A percentile compares a stretch with the other conserved stretches of the same genome.
phyloP scores from a whole-genome alignment of 352 stramenopile genomes.

The Globisporangium spiculum region DNA sequence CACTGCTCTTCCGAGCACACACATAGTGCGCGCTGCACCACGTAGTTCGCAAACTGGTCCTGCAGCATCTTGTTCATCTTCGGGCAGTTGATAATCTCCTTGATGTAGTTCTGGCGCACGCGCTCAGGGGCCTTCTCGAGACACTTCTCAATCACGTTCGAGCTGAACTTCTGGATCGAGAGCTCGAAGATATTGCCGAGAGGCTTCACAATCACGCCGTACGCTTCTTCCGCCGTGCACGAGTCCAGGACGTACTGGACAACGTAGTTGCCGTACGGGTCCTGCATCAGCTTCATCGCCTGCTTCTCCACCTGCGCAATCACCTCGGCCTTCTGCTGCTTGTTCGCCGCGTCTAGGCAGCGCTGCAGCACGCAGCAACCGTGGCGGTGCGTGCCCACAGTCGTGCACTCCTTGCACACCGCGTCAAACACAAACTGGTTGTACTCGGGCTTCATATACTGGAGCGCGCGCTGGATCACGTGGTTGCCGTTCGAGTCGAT shows the following conservation, averaged over 20 bases:
- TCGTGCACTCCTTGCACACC: conserved; percentile 93
- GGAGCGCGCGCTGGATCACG: conserved; percentile 96
- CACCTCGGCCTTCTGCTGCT: conserved; percentile 84
- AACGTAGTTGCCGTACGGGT: conserved; percentile 92
- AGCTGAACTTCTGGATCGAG: conserved; percentile 98
- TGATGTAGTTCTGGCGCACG: conserved; percentile 71
- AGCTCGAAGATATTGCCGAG: conserved; percentile 93
- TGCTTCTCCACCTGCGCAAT: conserved; percentile 95
- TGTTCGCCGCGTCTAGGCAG: conserved; percentile 92
- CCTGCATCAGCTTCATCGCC: conserved; percentile 95
- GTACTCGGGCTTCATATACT: conserved; percentile 93
- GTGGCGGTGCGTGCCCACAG: conserved; percentile 96
- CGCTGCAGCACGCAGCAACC: conserved; percentile 97
- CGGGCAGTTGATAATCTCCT: conserved; percentile 69
- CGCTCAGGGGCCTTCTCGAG: conserved; percentile 90
- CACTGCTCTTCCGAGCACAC: conserved; percentile 94
- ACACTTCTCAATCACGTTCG: conserved; percentile 99
- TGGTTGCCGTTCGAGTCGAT: conserved; percentile 98
- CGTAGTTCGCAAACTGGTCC: conserved; percentile 99
- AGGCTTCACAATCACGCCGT: conserved; percentile 78
- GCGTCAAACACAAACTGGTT: conserved; percentile 97
- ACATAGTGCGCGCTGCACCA: conserved; percentile 95
- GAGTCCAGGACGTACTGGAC: conserved; percentile 91
- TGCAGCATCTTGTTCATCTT: conserved; percentile 94
- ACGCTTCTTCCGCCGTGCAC: conserved; percentile 79